These are phyloP conservation scores for Nymphaea thermarum DNA, from an alignment of 164 flowering plant genomes.

Conservation along the genomic window DNA sequence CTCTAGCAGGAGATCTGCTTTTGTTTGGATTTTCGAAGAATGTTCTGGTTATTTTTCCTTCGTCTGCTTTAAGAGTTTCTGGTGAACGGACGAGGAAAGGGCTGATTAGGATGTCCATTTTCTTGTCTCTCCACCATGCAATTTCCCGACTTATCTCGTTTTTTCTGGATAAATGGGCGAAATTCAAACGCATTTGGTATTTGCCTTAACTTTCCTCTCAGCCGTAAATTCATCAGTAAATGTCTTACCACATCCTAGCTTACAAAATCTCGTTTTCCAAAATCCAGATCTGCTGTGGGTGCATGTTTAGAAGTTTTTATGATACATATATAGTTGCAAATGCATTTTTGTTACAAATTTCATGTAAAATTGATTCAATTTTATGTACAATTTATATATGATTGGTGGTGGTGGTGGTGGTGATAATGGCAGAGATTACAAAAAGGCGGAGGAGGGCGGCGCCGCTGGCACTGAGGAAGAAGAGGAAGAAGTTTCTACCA, in stretches of 20 bases:
- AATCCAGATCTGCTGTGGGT: too few relatives aligned
- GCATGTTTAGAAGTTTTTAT: too few relatives aligned
- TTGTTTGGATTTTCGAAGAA: too few relatives aligned
- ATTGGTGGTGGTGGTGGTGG: not conserved
- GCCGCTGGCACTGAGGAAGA: slow-evolving; percentile 44
- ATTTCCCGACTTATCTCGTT: not conserved
- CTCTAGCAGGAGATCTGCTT: not conserved
- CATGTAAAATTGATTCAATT: too few relatives aligned
- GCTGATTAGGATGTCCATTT: not conserved
- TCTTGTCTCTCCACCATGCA: too few relatives aligned
- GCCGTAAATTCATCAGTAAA: not conserved
- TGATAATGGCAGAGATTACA: not conserved
- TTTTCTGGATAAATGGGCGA: not conserved
- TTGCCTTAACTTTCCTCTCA: not conserved
- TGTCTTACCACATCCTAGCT: too few relatives aligned
- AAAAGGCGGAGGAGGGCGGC: slow-evolving; percentile 36
- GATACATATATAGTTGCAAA: too few relatives aligned
- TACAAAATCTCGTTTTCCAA: too few relatives aligned
- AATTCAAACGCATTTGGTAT: not conserved
- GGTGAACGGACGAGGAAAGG: not conserved
- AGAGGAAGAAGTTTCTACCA: slow-evolving; percentile 60
- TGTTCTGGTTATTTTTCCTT: too few relatives aligned
- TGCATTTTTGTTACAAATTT: too few relatives aligned
- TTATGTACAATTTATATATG: not conserved
- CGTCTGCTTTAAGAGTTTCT: not conserved